A percentile compares a stretch with the other conserved stretches of the same genome.
Conservation (phyloP, 306 rosid species). For the Pueraria montana region DNA sequence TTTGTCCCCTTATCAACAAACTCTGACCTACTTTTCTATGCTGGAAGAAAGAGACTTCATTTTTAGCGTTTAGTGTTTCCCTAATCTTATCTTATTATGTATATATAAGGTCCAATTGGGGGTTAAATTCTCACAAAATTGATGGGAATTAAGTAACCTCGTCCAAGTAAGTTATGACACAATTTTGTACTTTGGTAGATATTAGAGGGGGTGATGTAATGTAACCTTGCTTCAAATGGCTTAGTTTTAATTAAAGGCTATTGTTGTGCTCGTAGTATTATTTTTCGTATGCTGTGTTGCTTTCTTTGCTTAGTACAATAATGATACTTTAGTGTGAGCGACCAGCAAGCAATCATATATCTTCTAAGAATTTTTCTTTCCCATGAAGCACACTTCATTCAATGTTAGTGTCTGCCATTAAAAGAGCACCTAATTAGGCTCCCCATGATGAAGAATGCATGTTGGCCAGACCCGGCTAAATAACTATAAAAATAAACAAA, state of each 20-base stretch:
- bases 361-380: constrained; percentile 50
- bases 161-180: constrained; percentile 25
- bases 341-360: constrained; percentile 48
- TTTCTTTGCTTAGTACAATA: constrained; percentile 46
- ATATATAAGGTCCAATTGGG: constrained; percentile 38
- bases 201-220: constrained; percentile 9
- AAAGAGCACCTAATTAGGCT: constrained; percentile 33
- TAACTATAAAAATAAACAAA: background rate
- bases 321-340: constrained; percentile 46
- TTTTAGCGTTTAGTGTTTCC: constrained; percentile 28
- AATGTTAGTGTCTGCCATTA: constrained; percentile 49
- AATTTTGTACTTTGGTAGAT: constrained; percentile 45
- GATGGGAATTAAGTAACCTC: constrained; percentile 44
- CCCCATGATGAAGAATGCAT: constrained; percentile 35
- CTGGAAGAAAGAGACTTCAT: constrained; percentile 3
- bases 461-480: constrained; percentile 6
- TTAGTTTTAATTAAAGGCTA: constrained; percentile 43
- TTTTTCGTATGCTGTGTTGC: constrained; percentile 43
- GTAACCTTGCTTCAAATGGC: constrained; percentile 41
- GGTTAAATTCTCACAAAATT: constrained; percentile 34
- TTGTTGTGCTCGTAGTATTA: constrained; percentile 41
- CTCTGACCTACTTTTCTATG: constrained; percentile 52
- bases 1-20: constrained; percentile 48
- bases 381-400: constrained; percentile 54
- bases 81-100: constrained; percentile 44